These are phyloP conservation scores for Pythium pyrilobum DNA, from an alignment of 352 stramenopile genomes.

Conservation along the genomic window DNA sequence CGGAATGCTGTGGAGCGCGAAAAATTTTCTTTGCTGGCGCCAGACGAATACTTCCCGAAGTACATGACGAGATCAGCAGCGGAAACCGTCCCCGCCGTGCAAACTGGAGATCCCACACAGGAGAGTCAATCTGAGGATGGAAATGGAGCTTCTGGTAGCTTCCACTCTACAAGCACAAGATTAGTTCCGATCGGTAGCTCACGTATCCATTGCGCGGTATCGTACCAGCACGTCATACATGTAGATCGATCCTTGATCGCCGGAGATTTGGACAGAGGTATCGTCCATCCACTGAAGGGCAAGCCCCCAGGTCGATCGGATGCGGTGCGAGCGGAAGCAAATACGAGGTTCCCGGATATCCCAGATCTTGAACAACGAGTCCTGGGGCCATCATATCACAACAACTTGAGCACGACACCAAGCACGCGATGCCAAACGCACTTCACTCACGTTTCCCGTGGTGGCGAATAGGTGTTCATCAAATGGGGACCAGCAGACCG, in stretches of 20 bases:
- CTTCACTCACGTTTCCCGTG: conserved; percentile 63
- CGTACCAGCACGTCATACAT: conserved; percentile 76
- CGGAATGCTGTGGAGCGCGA: conserved; percentile 48
- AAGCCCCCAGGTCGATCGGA: conserved; percentile 76
- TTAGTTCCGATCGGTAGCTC: too few relatives aligned
- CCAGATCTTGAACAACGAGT: conserved; percentile 82
- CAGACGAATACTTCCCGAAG: conserved; percentile 59
- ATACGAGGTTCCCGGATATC: conserved; percentile 76
- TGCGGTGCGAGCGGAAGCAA: conserved; percentile 72
- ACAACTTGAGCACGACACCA: not conserved
- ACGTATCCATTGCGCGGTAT: too few relatives aligned
- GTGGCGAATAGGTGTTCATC: conserved; percentile 81
- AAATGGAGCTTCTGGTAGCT: conserved; percentile 79
- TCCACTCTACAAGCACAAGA: conserved; percentile 50
- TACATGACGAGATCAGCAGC: conserved; percentile 59
- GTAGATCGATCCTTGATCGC: conserved; percentile 77
- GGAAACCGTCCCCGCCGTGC: conserved; percentile 35
- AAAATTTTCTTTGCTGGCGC: conserved; percentile 65
- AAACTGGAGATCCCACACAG: conserved; percentile 78
- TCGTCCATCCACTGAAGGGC: conserved; percentile 74
- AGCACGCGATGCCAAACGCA: not conserved
- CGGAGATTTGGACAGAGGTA: conserved; percentile 67
- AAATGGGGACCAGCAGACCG: conserved; percentile 75
- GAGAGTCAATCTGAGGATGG: conserved; percentile 80
- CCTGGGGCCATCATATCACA: conserved; percentile 24